A percentile compares a stretch with the other conserved stretches of the same genome.
These are phyloP conservation scores for Brassica rapa DNA, from an alignment of 345 rosid genomes.

Conservation along the genomic window DNA sequence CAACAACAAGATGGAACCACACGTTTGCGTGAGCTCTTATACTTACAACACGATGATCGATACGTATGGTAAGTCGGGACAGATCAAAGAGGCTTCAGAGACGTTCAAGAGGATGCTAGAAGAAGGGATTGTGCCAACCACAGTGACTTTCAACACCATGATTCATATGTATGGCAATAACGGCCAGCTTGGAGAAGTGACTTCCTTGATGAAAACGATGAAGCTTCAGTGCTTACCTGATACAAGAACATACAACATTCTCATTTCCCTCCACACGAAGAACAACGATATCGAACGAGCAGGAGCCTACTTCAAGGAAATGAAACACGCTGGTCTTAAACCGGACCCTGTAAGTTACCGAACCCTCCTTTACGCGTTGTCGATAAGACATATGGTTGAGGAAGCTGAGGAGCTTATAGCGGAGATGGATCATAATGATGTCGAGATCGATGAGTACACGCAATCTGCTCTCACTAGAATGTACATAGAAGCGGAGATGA, in stretches of 20 bases:
- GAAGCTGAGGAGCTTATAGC: constrained; percentile 68
- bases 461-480: constrained; percentile 85
- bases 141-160: constrained; percentile 85
- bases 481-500: constrained; percentile 79
- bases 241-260: constrained; percentile 84
- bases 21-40: constrained; percentile 57
- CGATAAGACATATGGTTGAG: constrained; percentile 71
- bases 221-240: constrained; percentile 70
- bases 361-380: constrained; percentile 80
- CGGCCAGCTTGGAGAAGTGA: constrained; percentile 64
- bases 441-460: constrained; percentile 84
- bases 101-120: constrained; percentile 65
- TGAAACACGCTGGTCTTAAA: constrained; percentile 64
- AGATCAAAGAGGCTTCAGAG: constrained; percentile 66
- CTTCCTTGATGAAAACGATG: constrained; percentile 69
- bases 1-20: constrained; percentile 22
- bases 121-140: constrained; percentile 73
- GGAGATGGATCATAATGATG: constrained; percentile 66
- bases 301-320: constrained; percentile 55
- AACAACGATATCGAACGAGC: constrained; percentile 57
- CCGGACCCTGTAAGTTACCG: constrained; percentile 84
- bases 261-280: constrained; percentile 69
- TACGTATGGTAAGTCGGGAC: constrained; percentile 82
- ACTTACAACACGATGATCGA: constrained; percentile 85
- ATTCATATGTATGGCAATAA: constrained; percentile 81